These are phyloP conservation scores for Albatrellus ellisii DNA, from an alignment of 768 basidiomycete species.

Conservation along the genomic window DNA sequence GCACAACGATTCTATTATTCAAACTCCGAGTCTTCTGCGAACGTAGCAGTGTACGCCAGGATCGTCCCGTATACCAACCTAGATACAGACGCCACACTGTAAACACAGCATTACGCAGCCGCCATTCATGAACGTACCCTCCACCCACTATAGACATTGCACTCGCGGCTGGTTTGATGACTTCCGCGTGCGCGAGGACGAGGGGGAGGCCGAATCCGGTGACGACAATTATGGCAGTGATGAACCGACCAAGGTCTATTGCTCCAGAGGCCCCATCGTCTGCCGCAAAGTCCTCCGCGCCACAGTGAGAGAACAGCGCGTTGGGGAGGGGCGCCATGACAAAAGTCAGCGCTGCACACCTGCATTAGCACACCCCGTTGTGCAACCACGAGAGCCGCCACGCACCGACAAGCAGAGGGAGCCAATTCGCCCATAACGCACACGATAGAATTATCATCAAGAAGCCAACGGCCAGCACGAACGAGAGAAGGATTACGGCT, in stretches of 20 bases:
- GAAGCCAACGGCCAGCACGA: conserved; percentile 97
- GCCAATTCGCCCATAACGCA: conserved; percentile 93
- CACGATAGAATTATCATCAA: conserved; percentile 95
- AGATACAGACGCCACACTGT: neutral
- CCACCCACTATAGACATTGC: conserved; percentile 94
- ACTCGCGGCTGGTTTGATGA: conserved; percentile 76
- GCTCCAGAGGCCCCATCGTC: conserved; percentile 58
- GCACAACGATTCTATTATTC: conserved; percentile 38
- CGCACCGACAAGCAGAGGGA: conserved; percentile 91
- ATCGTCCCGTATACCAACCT: conserved; percentile 88
- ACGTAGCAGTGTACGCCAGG: conserved; percentile 72
- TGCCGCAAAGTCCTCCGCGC: conserved; percentile 74
- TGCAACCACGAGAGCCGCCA: conserved; percentile 7
- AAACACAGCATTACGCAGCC: neutral
- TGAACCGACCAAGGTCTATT: conserved; percentile 87
- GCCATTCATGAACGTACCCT: conserved; percentile 37
- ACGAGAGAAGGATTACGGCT: conserved; percentile 96
- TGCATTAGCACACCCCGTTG: neutral
- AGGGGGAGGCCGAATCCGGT: conserved; percentile 90
- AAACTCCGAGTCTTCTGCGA: conserved; percentile 76
- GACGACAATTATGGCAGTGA: conserved; percentile 82
- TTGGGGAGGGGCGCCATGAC: conserved; percentile 94
- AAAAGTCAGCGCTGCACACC: conserved; percentile 72
- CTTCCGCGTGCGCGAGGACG: conserved; percentile 80
- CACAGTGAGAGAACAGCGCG: conserved; percentile 87